A percentile compares a stretch with the other conserved stretches of the same genome.
These are phyloP conservation scores for Paecilomyces sp. DNA, from an alignment of 2,329 filamentous ascomycete species.

Conservation along the genomic window DNA sequence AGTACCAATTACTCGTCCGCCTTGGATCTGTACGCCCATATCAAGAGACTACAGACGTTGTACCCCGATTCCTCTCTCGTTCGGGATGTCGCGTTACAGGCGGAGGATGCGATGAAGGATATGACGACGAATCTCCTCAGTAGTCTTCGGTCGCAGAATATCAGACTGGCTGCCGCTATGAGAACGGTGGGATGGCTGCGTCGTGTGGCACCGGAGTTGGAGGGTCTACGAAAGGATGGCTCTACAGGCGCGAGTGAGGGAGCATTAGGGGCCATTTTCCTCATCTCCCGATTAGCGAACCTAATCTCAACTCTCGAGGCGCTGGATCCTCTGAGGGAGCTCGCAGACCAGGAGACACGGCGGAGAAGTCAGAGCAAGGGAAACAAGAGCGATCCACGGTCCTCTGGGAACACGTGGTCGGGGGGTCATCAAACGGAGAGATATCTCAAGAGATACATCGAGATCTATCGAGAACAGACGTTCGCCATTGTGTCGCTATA, in stretches of 20 bases:
- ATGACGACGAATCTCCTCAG: constrained; percentile 80
- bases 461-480: constrained; percentile 95
- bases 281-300: constrained; percentile 77
- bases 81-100: constrained; percentile 63
- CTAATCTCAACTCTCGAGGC: constrained; percentile 74
- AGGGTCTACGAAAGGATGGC: constrained; percentile 32
- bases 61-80: constrained; percentile 76
- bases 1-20: constrained; percentile 78
- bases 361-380: constrained; percentile 30
- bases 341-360: constrained; percentile 77
- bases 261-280: constrained; percentile 72
- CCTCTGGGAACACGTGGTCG: constrained; percentile 22
- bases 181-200: constrained; percentile 87
- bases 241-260: constrained; percentile 47
- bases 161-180: constrained; percentile 86
- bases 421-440: constrained; percentile 86
- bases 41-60: constrained; percentile 73
- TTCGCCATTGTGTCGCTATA: constrained; percentile 95
- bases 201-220: constrained; percentile 75
- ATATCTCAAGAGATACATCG: constrained; percentile 90
- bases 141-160: constrained; percentile 65
- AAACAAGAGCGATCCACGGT: constrained; percentile 13
- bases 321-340: constrained; percentile 72
- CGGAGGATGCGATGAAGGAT: constrained; percentile 78
- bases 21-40: constrained; percentile 87